Base-by-base conservation (phyloP, 2,329 filamentous ascomycete species). In the Pezicula rhizophila region DNA sequence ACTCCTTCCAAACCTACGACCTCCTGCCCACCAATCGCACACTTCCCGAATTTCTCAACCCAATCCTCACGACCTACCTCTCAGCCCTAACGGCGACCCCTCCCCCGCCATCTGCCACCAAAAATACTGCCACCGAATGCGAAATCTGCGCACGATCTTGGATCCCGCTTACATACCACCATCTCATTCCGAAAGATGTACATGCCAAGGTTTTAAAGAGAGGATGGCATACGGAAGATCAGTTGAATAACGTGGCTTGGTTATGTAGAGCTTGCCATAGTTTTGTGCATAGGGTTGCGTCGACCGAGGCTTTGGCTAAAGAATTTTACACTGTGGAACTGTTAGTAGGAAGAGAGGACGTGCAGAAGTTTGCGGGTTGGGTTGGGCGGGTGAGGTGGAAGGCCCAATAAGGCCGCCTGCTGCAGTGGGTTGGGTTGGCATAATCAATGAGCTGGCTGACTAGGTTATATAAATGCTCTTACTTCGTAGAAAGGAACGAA, bases 211-310 rank as follows among this genome's bases (percentile, higher is more conserved):
- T 79, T 3, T 64, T 89, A 35, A 89, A 87, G 71, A 74, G 87
- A 38, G 85, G 85, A 1, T 95, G 89, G 89, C 87, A 91, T 70
- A 76, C 77, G 3, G 79, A 82, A 53, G 86, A 87, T 65, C 79
- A 82, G 68, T 65, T 95, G 65, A 81, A 87, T 60, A 89, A 82
- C 62, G 89, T 93, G 17, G 89, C 89, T 11, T 95, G 89, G 89
- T 68, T 95, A 56, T 95, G 89, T 67, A 75, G 88, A 44, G 85
- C 88, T 2, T 95, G 89, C 60, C 89, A 95, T 70, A 80, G 77
- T 38, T 90, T 89, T 63, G 87, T 95, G 64, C 89, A 95, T 70
- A 71, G 80, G 35, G 79, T 90, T 61, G 84, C 80, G 31, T 74
- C 70, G 4, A 89, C 93, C 62, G 89, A 95, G 73, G 87, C 87